phyloP scores from a whole-genome alignment of 1,139 yeast genomes.

The Casaregolazyma lundiana region DNA sequence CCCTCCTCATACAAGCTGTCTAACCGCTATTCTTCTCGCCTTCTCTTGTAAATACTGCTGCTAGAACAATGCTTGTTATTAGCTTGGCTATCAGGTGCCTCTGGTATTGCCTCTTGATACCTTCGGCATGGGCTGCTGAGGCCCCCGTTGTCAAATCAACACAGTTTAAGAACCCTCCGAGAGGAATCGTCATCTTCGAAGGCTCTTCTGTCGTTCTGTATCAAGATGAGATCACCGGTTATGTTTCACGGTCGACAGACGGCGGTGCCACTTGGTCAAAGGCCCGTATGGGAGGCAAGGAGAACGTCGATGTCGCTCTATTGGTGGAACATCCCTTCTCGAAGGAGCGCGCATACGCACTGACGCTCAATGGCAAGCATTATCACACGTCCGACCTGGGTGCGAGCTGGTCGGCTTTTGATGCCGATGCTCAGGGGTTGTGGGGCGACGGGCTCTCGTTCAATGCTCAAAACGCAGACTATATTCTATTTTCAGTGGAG shows the following conservation, averaged over 20 bases:
- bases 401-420: conserved; percentile 49
- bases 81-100: too few relatives aligned
- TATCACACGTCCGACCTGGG: conserved; percentile 58
- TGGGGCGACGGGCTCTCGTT: conserved; percentile 31
- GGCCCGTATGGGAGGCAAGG: conserved; percentile 31
- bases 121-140: conserved; percentile 4
- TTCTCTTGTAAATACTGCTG: too few relatives aligned
- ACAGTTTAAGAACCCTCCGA: conserved; percentile 13
- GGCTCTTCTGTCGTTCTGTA: conserved; percentile 36
- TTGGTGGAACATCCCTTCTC: conserved; percentile 45
- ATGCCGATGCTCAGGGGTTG: conserved; percentile 27
- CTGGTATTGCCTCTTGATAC: neutral
- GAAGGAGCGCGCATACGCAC: conserved; percentile 49
- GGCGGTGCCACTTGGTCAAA: conserved; percentile 55
- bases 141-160: conserved; percentile 13
- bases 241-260: conserved; percentile 46
- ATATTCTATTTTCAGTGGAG: conserved; percentile 39
- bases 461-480: conserved; percentile 42
- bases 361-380: conserved; percentile 41
- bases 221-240: conserved; percentile 27
- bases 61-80: too few relatives aligned
- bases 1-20: too few relatives aligned
- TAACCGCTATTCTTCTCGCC: too few relatives aligned
- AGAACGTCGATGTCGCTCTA: conserved; percentile 29
- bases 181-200: conserved; percentile 36